These are phyloP conservation scores for Alternaria incomplexa DNA, from an alignment of 2,329 filamentous ascomycete genomes.

Conservation along the genomic window DNA sequence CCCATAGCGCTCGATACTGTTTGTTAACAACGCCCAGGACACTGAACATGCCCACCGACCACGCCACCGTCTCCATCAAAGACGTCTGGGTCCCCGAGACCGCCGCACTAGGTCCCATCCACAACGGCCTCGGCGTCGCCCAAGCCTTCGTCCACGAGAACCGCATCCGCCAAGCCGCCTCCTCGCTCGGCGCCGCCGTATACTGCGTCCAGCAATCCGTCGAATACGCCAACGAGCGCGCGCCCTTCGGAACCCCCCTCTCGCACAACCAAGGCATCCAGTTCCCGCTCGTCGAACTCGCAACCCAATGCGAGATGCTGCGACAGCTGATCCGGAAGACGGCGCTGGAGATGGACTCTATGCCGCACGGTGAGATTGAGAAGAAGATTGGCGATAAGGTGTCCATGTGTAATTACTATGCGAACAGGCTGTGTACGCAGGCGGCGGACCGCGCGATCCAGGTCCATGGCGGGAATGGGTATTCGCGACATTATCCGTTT, in stretches of 20 bases:
- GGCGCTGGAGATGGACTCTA: slow-evolving; percentile 65
- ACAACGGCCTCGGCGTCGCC: slow-evolving; percentile 64
- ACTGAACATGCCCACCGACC: slow-evolving; percentile 71
- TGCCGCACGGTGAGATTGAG: slow-evolving; percentile 63
- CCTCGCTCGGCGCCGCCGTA: slow-evolving; percentile 63
- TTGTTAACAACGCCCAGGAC: slow-evolving; percentile 51
- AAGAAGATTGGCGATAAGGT: slow-evolving; percentile 66
- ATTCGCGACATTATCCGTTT: slow-evolving; percentile 65
- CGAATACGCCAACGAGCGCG: slow-evolving; percentile 61
- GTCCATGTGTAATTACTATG: slow-evolving; percentile 71
- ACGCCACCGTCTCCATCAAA: slow-evolving; percentile 65
- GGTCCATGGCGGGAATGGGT: slow-evolving; percentile 66
- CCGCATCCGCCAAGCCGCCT: slow-evolving; percentile 68
- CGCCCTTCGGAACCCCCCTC: slow-evolving; percentile 64
- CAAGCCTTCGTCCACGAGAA: slow-evolving; percentile 72
- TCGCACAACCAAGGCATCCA: slow-evolving; percentile 68
- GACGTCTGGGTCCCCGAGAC: slow-evolving; percentile 63
- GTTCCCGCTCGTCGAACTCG: slow-evolving; percentile 67
- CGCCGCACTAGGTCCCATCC: slow-evolving; percentile 59
- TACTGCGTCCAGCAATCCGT: slow-evolving; percentile 66
- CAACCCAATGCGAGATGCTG: slow-evolving; percentile 68
- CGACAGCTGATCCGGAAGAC: slow-evolving; percentile 66
- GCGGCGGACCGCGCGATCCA: slow-evolving; percentile 69
- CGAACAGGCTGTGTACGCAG: slow-evolving; percentile 65
- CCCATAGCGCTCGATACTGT: not conserved